A percentile compares a stretch with the other conserved stretches of the same genome.
These are phyloP conservation scores for Fusarium sororula DNA, from an alignment of 2,329 filamentous ascomycete species.

Conservation along the genomic window DNA sequence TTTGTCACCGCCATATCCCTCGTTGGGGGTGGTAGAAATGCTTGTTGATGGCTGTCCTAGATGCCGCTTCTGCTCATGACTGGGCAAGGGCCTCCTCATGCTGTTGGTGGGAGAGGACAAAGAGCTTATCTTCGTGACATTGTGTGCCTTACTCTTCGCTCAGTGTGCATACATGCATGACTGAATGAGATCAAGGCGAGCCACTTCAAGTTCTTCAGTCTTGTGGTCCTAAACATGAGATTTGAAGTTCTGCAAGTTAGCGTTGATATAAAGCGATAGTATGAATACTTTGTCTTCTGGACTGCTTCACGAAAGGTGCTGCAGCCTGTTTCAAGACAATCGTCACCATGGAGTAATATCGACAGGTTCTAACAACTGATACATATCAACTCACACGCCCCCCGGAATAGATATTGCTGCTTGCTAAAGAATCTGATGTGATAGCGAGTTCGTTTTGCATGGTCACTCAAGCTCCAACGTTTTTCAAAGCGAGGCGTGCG, in stretches of 20 bases:
- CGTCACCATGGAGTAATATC: background rate
- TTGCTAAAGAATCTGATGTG: conserved; percentile 24
- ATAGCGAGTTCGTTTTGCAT: conserved; percentile 29
- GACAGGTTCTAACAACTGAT: background rate
- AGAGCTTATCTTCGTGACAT: conserved; percentile 17
- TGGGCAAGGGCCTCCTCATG: conserved; percentile 13
- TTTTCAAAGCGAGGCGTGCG: conserved; percentile 13
- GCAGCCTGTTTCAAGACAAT: background rate
- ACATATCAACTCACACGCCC: background rate
- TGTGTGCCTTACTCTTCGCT: conserved; percentile 2
- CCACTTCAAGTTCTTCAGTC: conserved; percentile 11
- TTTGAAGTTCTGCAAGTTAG: background rate
- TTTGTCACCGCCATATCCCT: conserved; percentile 31
- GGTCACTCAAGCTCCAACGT: conserved; percentile 13
- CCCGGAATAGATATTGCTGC: conserved; percentile 1
- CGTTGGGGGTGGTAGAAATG: conserved; percentile 13
- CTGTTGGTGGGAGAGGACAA: conserved; percentile 8
- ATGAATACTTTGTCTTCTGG: background rate
- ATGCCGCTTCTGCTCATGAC: conserved; percentile 19
- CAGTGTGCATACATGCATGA: background rate
- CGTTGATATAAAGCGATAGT: background rate
- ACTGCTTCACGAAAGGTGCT: background rate
- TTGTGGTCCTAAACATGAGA: background rate
- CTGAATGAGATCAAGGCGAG: conserved; percentile 9
- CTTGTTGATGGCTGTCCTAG: conserved; percentile 21